Base-by-base conservation (phyloP, 2,329 filamentous ascomycete genomes). In the Hymenoscyphus salicellus region DNA sequence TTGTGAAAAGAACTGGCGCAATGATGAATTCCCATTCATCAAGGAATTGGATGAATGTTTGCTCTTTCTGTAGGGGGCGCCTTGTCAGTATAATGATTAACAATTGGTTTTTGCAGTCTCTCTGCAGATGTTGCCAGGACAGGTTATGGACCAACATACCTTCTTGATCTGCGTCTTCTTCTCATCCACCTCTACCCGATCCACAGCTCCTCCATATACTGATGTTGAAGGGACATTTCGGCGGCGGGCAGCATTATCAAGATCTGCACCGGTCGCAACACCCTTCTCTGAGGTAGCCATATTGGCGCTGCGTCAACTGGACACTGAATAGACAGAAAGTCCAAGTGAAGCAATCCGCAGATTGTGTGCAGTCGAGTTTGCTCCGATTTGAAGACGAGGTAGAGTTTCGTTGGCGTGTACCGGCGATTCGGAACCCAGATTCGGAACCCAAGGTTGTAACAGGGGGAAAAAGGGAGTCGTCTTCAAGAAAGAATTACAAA, bases 1-100 rank as follows among this genome's bases (percentile, higher is more conserved):
- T 73, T 65, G 85, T 85, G 78, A 89, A 86, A 74, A 89, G 74
- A 72, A 89, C 75, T 62, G 87, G 84, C 68, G 84, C 83, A 74
- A 87, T 81, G 73, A 88, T 73, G 75, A 83, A 80, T 76, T 90
- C 83, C 84, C 86, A 85, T 78, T 88, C 80, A 72, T 83, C 81
- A 70, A 93, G 83, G 71, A 84, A 81, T 63, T 88, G 77, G 71
- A 91, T 78, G 68, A 90, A 76, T 28, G 85, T 85, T 70, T 85
- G 81, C 70, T 82, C 77, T 78, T 84, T 69, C 74, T 76, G 59
- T 43, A 36, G 58, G 65, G 62, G 33, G 28, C 64, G 28, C 38
- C 1, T 60, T 38, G 66, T 78, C 60, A 75, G 73, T 66, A 68
- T 68, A 14, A 20, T 38, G 3, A n/a, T 14, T 56, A 20, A 14